A percentile compares a stretch with the other conserved stretches of the same genome.
These are phyloP conservation scores for Brassica nigra DNA, from an alignment of 345 rosid genomes.

Conservation along the genomic window DNA sequence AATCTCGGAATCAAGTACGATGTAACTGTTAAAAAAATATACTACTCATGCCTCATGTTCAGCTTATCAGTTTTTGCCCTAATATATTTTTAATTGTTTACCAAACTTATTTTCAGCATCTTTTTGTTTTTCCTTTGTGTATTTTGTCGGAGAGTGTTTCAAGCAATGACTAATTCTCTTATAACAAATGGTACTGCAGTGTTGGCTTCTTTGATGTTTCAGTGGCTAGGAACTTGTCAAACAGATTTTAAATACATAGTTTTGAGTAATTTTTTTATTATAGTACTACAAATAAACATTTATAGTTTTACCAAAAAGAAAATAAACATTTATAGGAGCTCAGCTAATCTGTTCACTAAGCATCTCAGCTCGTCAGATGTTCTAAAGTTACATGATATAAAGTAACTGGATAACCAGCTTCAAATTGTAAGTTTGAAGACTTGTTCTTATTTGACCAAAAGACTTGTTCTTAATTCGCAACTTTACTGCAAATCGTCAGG, in stretches of 20 bases:
- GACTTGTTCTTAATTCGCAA: no score
- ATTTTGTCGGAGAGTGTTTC: background rate
- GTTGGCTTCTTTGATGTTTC: background rate
- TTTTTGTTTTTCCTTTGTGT: background rate
- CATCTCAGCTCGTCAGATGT: background rate
- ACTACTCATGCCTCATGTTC: constrained; percentile 11
- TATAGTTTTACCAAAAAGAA: background rate
- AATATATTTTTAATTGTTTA: background rate
- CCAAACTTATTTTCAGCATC: background rate
- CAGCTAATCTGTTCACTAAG: background rate
- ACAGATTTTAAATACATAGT: background rate
- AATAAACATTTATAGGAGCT: background rate
- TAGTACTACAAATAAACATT: background rate
- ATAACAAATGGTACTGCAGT: background rate
- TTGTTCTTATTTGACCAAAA: no score
- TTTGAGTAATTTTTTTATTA: background rate
- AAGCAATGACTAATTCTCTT: background rate
- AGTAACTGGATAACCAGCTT: background rate
- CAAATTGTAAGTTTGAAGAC: background rate
- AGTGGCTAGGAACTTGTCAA: background rate
- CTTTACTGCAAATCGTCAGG: no score
- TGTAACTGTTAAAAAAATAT: constrained; percentile 4
- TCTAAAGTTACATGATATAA: background rate
- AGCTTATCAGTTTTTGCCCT: background rate
- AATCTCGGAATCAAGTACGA: constrained; percentile 31